Evolutionary conservation across 2,329 filamentous ascomycete genomes (phyloP).

Genomic region (Cladosporium sp.): DNA sequence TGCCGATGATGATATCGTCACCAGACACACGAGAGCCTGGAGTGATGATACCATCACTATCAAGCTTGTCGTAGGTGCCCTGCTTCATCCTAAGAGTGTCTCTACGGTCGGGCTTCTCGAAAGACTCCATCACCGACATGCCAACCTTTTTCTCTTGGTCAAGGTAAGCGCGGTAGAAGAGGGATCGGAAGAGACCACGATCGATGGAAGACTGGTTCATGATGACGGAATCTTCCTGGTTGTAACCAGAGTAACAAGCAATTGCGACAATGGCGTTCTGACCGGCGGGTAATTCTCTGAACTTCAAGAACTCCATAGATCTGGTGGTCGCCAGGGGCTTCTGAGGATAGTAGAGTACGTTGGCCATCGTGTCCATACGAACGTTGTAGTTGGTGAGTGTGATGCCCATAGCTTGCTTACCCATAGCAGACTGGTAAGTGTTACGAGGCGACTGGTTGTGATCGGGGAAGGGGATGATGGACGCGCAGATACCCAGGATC

Average conservation of each 20-base stretch:
- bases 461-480: conserved; percentile 99
- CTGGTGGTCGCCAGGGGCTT: conserved; percentile 94
- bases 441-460: conserved; percentile 98
- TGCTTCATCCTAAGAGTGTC: conserved; percentile 92
- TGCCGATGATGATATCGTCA: conserved; percentile 98
- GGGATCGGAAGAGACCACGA: conserved; percentile 90
- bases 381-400: conserved; percentile 96
- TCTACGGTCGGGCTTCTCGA: conserved; percentile 88
- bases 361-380: conserved; percentile 99
- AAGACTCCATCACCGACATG: conserved; percentile 86
- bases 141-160: conserved; percentile 96
- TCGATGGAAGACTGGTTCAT: conserved; percentile 99
- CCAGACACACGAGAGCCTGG: conserved; percentile 93
- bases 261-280: conserved; percentile 99
- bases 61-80: conserved; percentile 71
- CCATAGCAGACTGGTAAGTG: conserved; percentile 99
- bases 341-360: conserved; percentile 97
- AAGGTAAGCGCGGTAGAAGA: conserved; percentile 97
- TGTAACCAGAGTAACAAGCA: conserved; percentile 96
- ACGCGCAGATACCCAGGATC: conserved; percentile 97
- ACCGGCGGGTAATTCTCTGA: conserved; percentile 92
- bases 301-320: conserved; percentile 98
- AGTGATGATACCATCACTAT: conserved; percentile 91
- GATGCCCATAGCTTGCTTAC: conserved; percentile 99
- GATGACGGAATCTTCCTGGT: conserved; percentile 99